A percentile compares a stretch with the other conserved stretches of the same genome.
Evolutionary conservation across 331 rosid species (phyloP).

Genomic region (Acacia concinna): DNA sequence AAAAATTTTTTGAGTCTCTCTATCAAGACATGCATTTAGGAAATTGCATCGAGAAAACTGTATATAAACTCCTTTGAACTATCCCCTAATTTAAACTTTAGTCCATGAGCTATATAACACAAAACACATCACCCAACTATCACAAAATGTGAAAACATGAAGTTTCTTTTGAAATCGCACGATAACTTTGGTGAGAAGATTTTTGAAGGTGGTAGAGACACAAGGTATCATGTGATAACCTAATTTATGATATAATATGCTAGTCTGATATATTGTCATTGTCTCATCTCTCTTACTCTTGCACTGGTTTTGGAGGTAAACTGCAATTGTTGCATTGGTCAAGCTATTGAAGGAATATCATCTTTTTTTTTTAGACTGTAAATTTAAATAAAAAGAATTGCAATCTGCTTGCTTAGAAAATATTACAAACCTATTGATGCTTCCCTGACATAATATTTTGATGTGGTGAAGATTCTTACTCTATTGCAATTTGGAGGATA

Average conservation of each 20-base stretch:
- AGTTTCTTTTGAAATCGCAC: neutral
- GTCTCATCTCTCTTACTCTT: neutral
- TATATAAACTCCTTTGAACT: neutral
- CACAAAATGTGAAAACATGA: neutral
- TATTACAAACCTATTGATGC: constrained; percentile 15
- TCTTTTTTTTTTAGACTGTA: constrained; percentile 9
- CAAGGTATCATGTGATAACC: neutral
- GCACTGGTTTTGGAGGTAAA: neutral
- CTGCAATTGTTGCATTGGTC: neutral
- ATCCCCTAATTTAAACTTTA: neutral
- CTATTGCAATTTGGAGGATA: constrained; percentile 96
- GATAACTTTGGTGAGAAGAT: neutral
- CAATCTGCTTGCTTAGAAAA: neutral
- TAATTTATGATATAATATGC: neutral
- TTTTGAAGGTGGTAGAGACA: neutral
- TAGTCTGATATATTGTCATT: neutral
- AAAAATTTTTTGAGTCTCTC: constrained; percentile 2
- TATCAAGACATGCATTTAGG: constrained; percentile 4
- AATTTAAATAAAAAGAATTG: constrained; percentile 9
- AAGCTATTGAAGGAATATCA: neutral
- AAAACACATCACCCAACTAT: neutral
- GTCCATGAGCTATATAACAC: neutral
- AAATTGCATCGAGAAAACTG: neutral
- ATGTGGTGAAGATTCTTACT: constrained; percentile 70
- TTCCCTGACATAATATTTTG: constrained; percentile 22